Evolutionary conservation across 192 early-diverging fungal species (phyloP).

Genomic region (Backusella liffmaniae): DNA sequence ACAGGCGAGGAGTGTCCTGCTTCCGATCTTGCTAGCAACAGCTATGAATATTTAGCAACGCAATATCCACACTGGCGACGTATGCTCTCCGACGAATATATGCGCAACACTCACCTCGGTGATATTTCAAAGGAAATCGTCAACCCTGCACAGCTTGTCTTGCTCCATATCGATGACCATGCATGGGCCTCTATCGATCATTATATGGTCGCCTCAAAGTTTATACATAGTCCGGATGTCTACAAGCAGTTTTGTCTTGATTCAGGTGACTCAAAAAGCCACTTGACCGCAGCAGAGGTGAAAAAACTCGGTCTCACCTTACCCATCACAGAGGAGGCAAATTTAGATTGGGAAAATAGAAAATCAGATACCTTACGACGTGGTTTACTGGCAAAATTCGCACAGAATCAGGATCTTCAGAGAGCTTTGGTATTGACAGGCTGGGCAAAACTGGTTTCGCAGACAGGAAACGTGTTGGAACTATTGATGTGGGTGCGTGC

Average conservation of each 20-base stretch:
- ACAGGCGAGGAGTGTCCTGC: slow-evolving; percentile 22
- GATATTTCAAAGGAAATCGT: background rate
- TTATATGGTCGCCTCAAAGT: slow-evolving; percentile 17
- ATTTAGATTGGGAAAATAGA: slow-evolving; percentile 8
- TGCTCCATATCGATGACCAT: slow-evolving; percentile 26
- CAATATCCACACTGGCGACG: slow-evolving; percentile 28
- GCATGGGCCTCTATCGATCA: slow-evolving; percentile 32
- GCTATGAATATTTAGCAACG: slow-evolving; percentile 2
- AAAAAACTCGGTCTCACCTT: background rate
- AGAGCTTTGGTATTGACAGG: slow-evolving; percentile 24
- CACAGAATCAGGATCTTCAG: slow-evolving; percentile 27
- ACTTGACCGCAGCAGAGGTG: slow-evolving; percentile 1
- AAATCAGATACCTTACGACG: slow-evolving; percentile 7
- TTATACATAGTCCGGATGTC: slow-evolving; percentile 2
- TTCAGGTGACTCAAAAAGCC: slow-evolving; percentile 17
- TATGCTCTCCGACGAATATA: slow-evolving; percentile 28
- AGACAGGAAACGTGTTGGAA: slow-evolving; percentile 6
- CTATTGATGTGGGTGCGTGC: slow-evolving; percentile 28
- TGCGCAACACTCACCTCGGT: slow-evolving; percentile 24
- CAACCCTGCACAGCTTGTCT: background rate
- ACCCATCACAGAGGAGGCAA: slow-evolving; percentile 5
- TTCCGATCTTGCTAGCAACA: slow-evolving; percentile 17
- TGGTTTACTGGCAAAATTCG: slow-evolving; percentile 25
- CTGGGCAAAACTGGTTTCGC: slow-evolving; percentile 23
- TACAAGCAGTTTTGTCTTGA: slow-evolving; percentile 16